Percentiles rank a stretch among this genome's conserved stretches.
These are phyloP conservation scores for Xerocomus nothofagi DNA, from an alignment of 1,284 basidiomycete species.

Conservation along the genomic window DNA sequence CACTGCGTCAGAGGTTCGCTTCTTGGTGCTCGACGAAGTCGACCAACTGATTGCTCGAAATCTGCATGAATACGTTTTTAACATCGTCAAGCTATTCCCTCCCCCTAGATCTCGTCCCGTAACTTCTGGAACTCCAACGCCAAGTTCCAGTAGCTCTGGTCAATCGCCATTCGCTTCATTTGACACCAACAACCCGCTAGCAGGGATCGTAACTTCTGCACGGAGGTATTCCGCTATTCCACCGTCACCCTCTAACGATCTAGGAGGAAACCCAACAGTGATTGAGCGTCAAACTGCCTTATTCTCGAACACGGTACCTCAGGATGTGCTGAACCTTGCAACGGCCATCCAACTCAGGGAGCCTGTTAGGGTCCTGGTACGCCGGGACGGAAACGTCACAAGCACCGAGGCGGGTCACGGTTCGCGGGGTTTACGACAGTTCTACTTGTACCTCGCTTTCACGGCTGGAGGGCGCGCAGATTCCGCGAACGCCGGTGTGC, in stretches of 20 bases:
- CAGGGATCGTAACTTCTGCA: conserved; percentile 51
- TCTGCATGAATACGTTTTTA: conserved; percentile 92
- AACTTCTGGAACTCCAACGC: conserved; percentile 42
- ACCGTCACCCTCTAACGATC: conserved; percentile 44
- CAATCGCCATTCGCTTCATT: conserved; percentile 50
- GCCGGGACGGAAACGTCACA: conserved; percentile 88
- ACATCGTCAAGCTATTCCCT: conserved; percentile 88
- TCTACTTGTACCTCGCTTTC: conserved; percentile 90
- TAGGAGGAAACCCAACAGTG: conserved; percentile 33
- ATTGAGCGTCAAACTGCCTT: conserved; percentile 93
- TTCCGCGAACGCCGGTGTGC: conserved; percentile 43
- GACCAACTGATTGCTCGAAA: conserved; percentile 98
- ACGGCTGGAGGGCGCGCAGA: conserved; percentile 80
- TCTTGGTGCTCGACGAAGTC: conserved; percentile 95
- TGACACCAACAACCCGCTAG: conserved; percentile 45
- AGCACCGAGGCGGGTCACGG: conserved; percentile 69
- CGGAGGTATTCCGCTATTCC: conserved; percentile 61
- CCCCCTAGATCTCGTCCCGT: conserved; percentile 73
- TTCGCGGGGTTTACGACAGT: conserved; percentile 86
- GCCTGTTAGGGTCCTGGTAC: conserved; percentile 92
- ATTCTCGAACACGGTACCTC: conserved; percentile 93
- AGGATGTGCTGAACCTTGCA: conserved; percentile 90
- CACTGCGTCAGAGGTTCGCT: conserved; percentile 79
- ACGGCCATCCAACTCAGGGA: conserved; percentile 88
- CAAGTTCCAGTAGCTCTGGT: conserved; percentile 36